Conservation (phyloP, 805 yeast genomes). For the Saccharomycopsis selenospora region DNA sequence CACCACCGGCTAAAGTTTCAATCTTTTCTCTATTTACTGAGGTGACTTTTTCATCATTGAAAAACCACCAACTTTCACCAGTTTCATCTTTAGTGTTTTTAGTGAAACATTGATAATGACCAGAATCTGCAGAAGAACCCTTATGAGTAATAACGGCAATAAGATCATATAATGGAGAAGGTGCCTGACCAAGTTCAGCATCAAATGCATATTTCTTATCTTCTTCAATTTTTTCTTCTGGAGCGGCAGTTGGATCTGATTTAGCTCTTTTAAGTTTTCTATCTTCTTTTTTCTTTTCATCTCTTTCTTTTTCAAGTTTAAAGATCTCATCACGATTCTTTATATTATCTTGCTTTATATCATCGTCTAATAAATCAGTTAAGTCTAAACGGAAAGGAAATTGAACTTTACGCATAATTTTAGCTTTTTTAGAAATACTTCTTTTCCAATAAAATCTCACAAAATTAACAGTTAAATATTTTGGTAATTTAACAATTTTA, state of each 20-base stretch:
- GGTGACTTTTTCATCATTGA: conserved; percentile 85
- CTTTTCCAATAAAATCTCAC: conserved; percentile 95
- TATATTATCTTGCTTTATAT: conserved; percentile 56
- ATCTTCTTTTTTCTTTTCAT: conserved; percentile 64
- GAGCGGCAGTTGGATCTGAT: background rate
- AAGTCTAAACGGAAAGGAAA: conserved; percentile 92
- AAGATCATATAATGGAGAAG: conserved; percentile 81
- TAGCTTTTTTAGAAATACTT: conserved; percentile 83
- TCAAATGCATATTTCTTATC: conserved; percentile 36
- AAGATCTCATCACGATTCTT: conserved; percentile 72
- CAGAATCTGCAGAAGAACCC: conserved; percentile 94
- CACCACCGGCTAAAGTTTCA: conserved; percentile 90
- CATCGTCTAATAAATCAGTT: conserved; percentile 78
- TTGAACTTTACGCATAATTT: conserved; percentile 86
- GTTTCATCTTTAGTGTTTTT: conserved; percentile 56
- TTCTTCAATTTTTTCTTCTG: background rate
- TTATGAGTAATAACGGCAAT: conserved; percentile 82
- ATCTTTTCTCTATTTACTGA: conserved; percentile 74
- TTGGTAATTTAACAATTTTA: conserved; percentile 71
- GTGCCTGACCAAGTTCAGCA: conserved; percentile 55
- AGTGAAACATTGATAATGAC: conserved; percentile 91
- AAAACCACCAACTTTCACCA: conserved; percentile 86
- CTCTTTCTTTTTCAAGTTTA: conserved; percentile 64
- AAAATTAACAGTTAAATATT: conserved; percentile 81
- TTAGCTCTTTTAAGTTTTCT: conserved; percentile 45